A percentile compares a stretch with the other conserved stretches of the same genome.
Evolutionary conservation across 78 protist species (phyloP).

Genomic region (Dictyostelium firmibasis): DNA sequence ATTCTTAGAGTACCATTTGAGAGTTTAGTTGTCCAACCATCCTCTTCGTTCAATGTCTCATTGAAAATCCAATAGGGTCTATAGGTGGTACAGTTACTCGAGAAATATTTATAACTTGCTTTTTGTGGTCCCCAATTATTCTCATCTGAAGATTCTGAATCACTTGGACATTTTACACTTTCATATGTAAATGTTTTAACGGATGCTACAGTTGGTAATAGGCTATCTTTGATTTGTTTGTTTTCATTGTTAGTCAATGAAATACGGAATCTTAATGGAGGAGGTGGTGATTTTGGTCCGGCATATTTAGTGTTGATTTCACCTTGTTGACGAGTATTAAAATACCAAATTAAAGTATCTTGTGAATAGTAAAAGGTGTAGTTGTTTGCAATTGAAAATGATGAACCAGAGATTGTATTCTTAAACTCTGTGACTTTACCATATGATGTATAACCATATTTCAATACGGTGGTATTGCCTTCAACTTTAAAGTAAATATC

Average conservation of each 20-base stretch:
- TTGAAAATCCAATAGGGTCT: background rate
- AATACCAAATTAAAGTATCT: background rate
- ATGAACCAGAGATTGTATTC: background rate
- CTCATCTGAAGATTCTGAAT: background rate
- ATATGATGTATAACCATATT: constrained; percentile 1
- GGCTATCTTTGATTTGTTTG: background rate
- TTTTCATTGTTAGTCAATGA: background rate
- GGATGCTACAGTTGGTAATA: background rate
- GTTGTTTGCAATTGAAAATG: background rate
- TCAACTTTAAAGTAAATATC: constrained; percentile 10
- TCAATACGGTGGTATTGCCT: background rate
- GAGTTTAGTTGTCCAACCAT: background rate
- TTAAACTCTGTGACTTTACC: constrained; percentile 2
- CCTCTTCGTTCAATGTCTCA: constrained; percentile 9
- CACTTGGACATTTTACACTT: background rate
- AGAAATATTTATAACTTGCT: constrained; percentile 2
- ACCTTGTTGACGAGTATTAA: background rate
- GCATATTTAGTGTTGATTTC: constrained; percentile 15
- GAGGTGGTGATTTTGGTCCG: background rate
- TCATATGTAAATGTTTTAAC: background rate
- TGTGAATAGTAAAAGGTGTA: background rate
- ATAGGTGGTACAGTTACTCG: background rate
- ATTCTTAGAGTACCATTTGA: background rate
- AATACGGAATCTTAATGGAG: constrained; percentile 9
- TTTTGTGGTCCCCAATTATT: constrained; percentile 17